Percentiles rank a stretch among this genome's conserved stretches.
phyloP scores from a whole-genome alignment of 2,329 filamentous ascomycete genomes.

The Alternaria burnsii region DNA sequence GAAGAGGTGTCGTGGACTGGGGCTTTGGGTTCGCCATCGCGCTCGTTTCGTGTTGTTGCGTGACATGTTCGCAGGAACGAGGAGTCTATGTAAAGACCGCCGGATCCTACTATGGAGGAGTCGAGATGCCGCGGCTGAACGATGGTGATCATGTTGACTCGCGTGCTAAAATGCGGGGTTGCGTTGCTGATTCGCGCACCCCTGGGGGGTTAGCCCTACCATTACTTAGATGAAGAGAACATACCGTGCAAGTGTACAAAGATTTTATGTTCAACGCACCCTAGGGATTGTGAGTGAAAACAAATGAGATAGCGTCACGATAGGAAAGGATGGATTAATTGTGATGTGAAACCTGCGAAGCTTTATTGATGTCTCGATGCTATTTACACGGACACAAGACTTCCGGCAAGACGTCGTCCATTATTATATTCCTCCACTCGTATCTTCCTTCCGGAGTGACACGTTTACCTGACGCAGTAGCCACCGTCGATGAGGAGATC shows the following conservation, averaged over 20 bases:
- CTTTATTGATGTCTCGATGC: slow-evolving; percentile 29
- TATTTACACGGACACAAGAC: slow-evolving; percentile 21
- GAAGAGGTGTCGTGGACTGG: slow-evolving; percentile 18
- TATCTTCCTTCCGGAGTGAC: slow-evolving; percentile 24
- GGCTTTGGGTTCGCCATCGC: slow-evolving; percentile 23
- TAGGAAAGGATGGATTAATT: not conserved
- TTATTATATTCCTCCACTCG: slow-evolving; percentile 22
- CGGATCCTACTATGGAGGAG: not conserved
- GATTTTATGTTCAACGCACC: not conserved
- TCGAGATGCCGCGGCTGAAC: slow-evolving; percentile 26
- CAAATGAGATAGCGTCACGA: not conserved
- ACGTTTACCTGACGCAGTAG: slow-evolving; percentile 60
- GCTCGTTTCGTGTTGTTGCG: not conserved
- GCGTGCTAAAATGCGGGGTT: slow-evolving; percentile 10
- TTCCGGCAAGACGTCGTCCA: slow-evolving; percentile 23
- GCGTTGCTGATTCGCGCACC: slow-evolving; percentile 7
- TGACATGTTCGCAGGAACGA: not conserved
- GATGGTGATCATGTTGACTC: slow-evolving; percentile 3
- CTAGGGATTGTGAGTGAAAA: not conserved
- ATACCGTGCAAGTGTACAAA: not conserved
- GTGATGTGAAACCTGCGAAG: slow-evolving; percentile 16
- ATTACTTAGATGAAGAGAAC: too few species aligned
- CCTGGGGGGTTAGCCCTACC: not conserved
- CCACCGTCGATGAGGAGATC: slow-evolving; percentile 81
- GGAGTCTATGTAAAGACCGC: not conserved